Evolutionary conservation across 2,329 filamentous ascomycete genomes (phyloP).

Genomic region (Zalaria obscura): DNA sequence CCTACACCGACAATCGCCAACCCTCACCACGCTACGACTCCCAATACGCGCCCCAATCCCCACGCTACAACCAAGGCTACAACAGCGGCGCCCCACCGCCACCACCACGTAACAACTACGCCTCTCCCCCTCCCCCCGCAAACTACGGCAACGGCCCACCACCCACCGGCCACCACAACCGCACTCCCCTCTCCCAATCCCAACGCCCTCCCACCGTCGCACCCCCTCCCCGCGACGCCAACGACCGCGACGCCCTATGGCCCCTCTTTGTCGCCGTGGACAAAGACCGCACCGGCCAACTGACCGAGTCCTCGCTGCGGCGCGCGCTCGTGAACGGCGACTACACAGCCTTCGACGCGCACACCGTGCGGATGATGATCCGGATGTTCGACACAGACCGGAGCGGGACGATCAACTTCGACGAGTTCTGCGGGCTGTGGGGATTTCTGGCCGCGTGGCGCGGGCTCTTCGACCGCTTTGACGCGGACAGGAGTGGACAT

Average conservation of each 20-base stretch:
- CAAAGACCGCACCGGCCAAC: conserved; percentile 64
- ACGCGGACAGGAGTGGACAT: conserved; percentile 71
- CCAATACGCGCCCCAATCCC: conserved; percentile 17
- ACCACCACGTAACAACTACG: conserved; percentile 15
- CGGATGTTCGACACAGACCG: conserved; percentile 96
- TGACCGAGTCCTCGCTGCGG: conserved; percentile 76
- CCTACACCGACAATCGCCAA: conserved; percentile 13
- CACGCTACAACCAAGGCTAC: conserved; percentile 7
- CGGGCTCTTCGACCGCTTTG: conserved; percentile 87
- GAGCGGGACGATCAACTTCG: conserved; percentile 77
- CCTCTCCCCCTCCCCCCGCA: conserved; percentile 34
- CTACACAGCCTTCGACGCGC: conserved; percentile 82
- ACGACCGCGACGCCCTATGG: conserved; percentile 58
- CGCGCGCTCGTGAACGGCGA: conserved; percentile 92
- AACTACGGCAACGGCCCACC: conserved; percentile 39
- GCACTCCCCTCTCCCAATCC: conserved; percentile 37
- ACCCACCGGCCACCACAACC: conserved; percentile 49
- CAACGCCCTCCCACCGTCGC: conserved; percentile 33
- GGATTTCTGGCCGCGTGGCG: conserved; percentile 91
- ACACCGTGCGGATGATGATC: conserved; percentile 98
- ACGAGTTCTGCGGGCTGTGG: conserved; percentile 95
- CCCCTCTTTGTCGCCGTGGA: conserved; percentile 86
- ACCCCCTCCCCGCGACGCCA: conserved; percentile 36
- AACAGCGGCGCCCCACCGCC: conserved; percentile 9
- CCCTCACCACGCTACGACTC: conserved; percentile 18